Base-by-base conservation (phyloP, 306 rosid species). In the Begonia fuchsioides region DNA sequence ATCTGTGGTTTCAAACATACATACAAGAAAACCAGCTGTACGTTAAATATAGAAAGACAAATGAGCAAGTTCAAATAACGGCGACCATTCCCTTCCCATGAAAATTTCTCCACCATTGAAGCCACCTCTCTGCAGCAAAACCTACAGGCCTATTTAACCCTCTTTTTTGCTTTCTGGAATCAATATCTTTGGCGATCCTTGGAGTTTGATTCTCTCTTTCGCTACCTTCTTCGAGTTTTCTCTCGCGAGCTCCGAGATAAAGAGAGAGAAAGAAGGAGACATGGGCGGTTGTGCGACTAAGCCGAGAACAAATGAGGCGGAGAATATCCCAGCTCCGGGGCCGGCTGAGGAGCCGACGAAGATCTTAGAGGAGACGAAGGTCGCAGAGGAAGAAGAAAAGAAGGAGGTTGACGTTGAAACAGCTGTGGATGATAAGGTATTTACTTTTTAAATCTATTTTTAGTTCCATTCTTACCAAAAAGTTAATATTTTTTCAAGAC, bases 271-370 rank as follows among this genome's bases (percentile, higher is more conserved):
- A 46, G 15, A 13, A 9, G 50, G 5, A 41, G 14, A 41, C 12
- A 41, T 58, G 62, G 62, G 62, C 47, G 54, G 40, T 48, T 58
- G 62, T 11, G 54, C 62, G 7, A 58, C 54, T 16, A 58, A 58
- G 54, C 62, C 62, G 3, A 58, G 49, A 41, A 49, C 54, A 1
- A 9, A 47, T 18, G 48, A 48, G 6, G 52, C 35, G 3, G 39
- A 38, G 20, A 17, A 0, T 26, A 26, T 26, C 38, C 54, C 20
- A 10, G 17, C 12, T 2, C 19, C 54, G 2, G 20, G 9, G 8
- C 46, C 32, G 3, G 47, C 17, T 15, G 11, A 48, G 52, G 38
- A 46, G 38, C 43, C 61, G 12, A 1, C 13, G 61, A 57, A 47
- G 53, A 18, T 19, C 38, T 9, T 45, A 8, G 61, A 13, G 61